These are phyloP conservation scores for Anthracocystis setariae DNA, from an alignment of 1,284 basidiomycete genomes.

Conservation along the genomic window DNA sequence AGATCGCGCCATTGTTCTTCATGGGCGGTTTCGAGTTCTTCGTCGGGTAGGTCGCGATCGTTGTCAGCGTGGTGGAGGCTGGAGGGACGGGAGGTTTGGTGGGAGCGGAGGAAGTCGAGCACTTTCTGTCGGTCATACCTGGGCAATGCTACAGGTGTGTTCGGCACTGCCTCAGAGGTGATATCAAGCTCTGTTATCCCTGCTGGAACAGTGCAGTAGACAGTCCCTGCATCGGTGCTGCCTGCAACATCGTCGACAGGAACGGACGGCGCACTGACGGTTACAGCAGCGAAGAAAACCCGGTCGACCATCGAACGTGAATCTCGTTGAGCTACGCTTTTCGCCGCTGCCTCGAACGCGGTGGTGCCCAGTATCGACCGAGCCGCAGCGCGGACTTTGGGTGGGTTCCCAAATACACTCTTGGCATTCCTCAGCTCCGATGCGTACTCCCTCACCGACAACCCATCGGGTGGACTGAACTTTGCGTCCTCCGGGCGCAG, in stretches of 20 bases:
- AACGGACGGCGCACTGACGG: neutral
- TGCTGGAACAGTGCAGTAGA: neutral
- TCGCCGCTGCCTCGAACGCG: constrained; percentile 10
- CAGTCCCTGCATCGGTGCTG: neutral
- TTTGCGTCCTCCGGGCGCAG: constrained; percentile 28
- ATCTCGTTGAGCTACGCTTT: neutral
- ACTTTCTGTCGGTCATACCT: constrained; percentile 37
- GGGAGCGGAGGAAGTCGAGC: constrained; percentile 35
- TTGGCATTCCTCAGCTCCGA: constrained; percentile 54
- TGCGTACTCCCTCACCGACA: constrained; percentile 52
- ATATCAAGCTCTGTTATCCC: neutral
- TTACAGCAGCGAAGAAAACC: constrained; percentile 12
- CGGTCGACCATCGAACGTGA: constrained; percentile 4
- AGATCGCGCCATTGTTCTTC: constrained; percentile 37
- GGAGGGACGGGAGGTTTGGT: constrained; percentile 26
- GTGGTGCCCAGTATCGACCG: constrained; percentile 23
- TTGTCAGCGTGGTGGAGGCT: neutral
- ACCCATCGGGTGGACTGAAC: constrained; percentile 53
- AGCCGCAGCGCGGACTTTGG: constrained; percentile 43
- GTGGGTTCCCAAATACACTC: constrained; percentile 55
- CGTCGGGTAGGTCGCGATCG: neutral
- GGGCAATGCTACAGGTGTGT: neutral
- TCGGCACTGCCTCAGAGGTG: neutral
- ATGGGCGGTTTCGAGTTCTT: constrained; percentile 5
- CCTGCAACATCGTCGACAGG: neutral